phyloP scores from a whole-genome alignment of 495 filamentous ascomycete species.

The Copromyces sp. region DNA sequence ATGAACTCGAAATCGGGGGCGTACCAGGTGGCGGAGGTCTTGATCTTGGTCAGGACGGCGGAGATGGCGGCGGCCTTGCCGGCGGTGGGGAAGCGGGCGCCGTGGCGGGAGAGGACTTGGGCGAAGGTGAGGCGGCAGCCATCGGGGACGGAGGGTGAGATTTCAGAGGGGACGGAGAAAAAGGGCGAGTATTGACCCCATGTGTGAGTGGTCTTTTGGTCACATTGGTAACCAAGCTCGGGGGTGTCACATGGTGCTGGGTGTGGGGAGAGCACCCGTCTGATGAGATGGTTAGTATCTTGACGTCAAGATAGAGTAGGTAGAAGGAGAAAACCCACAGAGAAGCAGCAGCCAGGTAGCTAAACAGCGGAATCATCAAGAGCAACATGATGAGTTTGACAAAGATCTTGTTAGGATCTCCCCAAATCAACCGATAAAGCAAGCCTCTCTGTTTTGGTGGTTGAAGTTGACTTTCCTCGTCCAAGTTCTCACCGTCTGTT shows the following conservation, averaged over 20 bases:
- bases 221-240: conserved; percentile 49
- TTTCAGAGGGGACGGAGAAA: conserved; percentile 57
- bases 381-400: neutral
- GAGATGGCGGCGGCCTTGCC: conserved; percentile 50
- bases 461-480: neutral
- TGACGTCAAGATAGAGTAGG: neutral
- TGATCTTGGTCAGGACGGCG: conserved; percentile 48
- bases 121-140: conserved; percentile 66
- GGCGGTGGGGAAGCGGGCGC: conserved; percentile 67
- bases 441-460: neutral
- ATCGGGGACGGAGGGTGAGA: conserved; percentile 45
- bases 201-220: conserved; percentile 45
- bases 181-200: conserved; percentile 88
- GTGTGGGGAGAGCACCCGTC: neutral
- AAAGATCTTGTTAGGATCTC: neutral
- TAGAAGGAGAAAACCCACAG: neutral
- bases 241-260: conserved; percentile 44
- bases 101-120: conserved; percentile 71
- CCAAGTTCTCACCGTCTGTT: neutral
- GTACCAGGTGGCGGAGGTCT: conserved; percentile 45
- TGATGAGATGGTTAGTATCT: neutral
- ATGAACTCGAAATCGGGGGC: conserved; percentile 53
- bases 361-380: neutral
- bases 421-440: neutral
- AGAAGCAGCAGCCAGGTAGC: neutral